These are phyloP conservation scores for Crucihimalaya himalaica DNA, from an alignment of 345 rosid species.

Conservation along the genomic window DNA sequence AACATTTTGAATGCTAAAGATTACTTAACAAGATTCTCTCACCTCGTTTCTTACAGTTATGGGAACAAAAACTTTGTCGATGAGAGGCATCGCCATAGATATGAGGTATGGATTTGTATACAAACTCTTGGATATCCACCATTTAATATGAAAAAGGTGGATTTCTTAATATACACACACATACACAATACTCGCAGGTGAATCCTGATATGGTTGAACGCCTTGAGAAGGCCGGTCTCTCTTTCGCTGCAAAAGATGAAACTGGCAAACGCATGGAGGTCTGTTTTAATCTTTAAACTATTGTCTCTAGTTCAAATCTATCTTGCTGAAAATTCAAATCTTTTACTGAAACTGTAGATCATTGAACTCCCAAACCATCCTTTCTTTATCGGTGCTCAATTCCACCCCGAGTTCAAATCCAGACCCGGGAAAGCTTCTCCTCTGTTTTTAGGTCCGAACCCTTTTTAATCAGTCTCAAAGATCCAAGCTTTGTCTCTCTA, in stretches of 20 bases:
- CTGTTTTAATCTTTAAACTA: not conserved
- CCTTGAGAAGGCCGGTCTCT: slow-evolving; percentile 77
- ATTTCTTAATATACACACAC: slow-evolving; percentile 3
- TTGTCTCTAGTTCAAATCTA: not conserved
- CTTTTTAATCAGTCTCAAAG: not conserved
- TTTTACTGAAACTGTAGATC: slow-evolving; percentile 46
- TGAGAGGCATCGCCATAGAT: slow-evolving; percentile 96
- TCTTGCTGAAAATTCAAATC: slow-evolving; percentile 6
- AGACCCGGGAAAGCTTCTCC: slow-evolving; percentile 95
- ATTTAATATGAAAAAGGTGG: not conserved
- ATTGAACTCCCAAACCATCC: slow-evolving; percentile 69
- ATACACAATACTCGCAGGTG: slow-evolving; percentile 52
- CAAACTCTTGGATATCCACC: not conserved
- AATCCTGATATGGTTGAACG: slow-evolving; percentile 79
- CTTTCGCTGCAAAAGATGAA: slow-evolving; percentile 92
- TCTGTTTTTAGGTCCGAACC: slow-evolving; percentile 68
- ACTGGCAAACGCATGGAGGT: slow-evolving; percentile 95
- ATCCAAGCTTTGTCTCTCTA: not conserved
- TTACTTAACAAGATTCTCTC: not conserved
- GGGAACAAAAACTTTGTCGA: slow-evolving; percentile 66
- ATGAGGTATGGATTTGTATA: slow-evolving; percentile 60
- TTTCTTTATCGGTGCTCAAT: slow-evolving; percentile 77
- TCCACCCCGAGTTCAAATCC: slow-evolving; percentile 95
- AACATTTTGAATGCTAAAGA: not conserved
- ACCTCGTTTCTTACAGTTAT: slow-evolving; percentile 49